These are phyloP conservation scores for Immersiporthe knoxdaviesiana DNA, from an alignment of 2,329 filamentous ascomycete species.

Conservation along the genomic window DNA sequence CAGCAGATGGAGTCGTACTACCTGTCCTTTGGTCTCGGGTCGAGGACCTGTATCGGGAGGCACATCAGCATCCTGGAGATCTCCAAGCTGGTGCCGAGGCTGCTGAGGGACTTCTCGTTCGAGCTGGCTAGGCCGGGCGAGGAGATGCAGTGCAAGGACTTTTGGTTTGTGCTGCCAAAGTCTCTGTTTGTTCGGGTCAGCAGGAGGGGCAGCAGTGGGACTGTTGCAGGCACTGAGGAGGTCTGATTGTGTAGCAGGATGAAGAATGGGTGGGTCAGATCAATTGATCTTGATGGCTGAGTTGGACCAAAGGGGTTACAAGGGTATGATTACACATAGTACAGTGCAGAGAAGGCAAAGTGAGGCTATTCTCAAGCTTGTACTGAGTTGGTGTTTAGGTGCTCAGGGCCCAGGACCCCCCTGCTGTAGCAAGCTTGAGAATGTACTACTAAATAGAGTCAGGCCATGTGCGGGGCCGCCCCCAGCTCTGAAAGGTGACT, in stretches of 20 bases:
- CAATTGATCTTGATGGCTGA: neutral
- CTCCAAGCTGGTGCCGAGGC: constrained; percentile 24
- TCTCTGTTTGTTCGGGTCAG: constrained; percentile 15
- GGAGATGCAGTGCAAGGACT: constrained; percentile 18
- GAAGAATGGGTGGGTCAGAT: neutral
- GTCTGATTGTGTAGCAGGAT: neutral
- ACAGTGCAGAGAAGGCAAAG: too few species aligned
- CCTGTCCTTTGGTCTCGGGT: constrained; percentile 22
- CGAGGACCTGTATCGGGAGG: constrained; percentile 24
- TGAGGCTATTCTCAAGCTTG: neutral
- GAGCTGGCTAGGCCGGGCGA: constrained; percentile 21
- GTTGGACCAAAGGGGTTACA: neutral
- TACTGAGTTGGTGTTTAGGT: neutral
- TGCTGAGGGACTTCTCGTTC: constrained; percentile 25
- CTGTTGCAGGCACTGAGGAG: neutral
- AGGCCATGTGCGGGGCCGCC: constrained; percentile 10
- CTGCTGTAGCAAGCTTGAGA: neutral
- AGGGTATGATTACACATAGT: too few species aligned
- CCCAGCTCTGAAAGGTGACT: neutral
- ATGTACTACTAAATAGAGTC: neutral
- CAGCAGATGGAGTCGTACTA: constrained; percentile 25
- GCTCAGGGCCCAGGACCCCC: constrained; percentile 3
- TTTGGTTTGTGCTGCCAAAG: constrained; percentile 24
- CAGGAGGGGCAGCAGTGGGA: neutral
- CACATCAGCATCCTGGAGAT: constrained; percentile 28